A percentile compares a stretch with the other conserved stretches of the same genome.
Evolutionary conservation across 2,329 filamentous ascomycete genomes (phyloP).

Genomic region (Curvularia sp.): DNA sequence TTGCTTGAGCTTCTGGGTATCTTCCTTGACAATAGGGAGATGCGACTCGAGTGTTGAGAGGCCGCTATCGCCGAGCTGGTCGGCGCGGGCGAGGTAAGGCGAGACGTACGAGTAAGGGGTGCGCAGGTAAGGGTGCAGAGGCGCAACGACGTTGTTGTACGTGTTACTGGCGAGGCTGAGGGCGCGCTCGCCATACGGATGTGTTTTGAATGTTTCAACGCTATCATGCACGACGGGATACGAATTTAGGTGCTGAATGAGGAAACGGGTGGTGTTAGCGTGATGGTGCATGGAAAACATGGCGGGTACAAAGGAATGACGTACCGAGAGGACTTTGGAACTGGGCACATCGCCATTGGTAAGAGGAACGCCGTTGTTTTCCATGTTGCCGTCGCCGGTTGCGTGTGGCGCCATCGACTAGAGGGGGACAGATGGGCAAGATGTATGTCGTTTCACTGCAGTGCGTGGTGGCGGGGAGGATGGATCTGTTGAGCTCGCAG

Average conservation of each 20-base stretch:
- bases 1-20: slow-evolving; percentile 54
- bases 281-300: neutral
- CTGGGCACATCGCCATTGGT: slow-evolving; percentile 52
- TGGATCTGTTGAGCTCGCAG: neutral
- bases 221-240: slow-evolving; percentile 85
- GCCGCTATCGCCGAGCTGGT: slow-evolving; percentile 57
- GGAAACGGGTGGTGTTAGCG: slow-evolving; percentile 1
- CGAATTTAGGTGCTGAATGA: slow-evolving; percentile 78
- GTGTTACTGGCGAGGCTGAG: slow-evolving; percentile 76
- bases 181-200: slow-evolving; percentile 84
- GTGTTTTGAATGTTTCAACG: slow-evolving; percentile 78
- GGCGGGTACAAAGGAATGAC: slow-evolving; percentile 27
- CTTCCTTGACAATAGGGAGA: slow-evolving; percentile 58
- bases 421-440: slow-evolving; percentile 5
- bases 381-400: slow-evolving; percentile 43
- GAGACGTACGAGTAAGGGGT: slow-evolving; percentile 82
- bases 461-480: neutral
- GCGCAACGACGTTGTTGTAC: slow-evolving; percentile 78
- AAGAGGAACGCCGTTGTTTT: slow-evolving; percentile 38
- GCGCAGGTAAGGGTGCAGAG: slow-evolving; percentile 78
- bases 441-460: neutral
- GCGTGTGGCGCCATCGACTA: slow-evolving; percentile 46
- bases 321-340: slow-evolving; percentile 51
- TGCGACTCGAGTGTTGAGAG: slow-evolving; percentile 48
- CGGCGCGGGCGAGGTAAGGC: slow-evolving; percentile 84